Conservation (phyloP, 257 asterid species). For the Jaltomata sinuosa region DNA sequence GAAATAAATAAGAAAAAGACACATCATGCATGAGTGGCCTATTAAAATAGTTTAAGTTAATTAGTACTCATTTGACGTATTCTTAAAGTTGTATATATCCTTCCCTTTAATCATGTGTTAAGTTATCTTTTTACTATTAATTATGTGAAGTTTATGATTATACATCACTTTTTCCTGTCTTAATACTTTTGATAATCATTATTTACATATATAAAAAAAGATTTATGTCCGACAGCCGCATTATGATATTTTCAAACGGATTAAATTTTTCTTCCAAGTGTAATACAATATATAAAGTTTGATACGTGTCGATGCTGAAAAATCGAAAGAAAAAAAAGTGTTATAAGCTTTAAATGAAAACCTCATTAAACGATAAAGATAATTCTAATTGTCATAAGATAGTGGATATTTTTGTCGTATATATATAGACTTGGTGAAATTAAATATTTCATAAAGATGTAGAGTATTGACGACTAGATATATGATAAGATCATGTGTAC, state of each 20-base stretch:
- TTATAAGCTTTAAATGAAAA: no score
- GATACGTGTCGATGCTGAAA: no score
- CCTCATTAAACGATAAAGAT: no score
- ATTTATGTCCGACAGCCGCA: not conserved
- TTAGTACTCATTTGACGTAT: not conserved
- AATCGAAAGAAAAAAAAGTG: not conserved
- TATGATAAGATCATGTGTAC: not conserved
- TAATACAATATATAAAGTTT: no score
- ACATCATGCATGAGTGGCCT: not conserved
- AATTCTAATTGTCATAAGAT: not conserved
- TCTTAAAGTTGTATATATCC: not conserved
- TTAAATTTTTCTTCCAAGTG: not conserved
- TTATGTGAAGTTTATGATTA: not conserved
- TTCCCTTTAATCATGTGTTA: not conserved
- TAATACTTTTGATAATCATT: not conserved
- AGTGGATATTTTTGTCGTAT: not conserved
- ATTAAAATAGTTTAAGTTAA: not conserved
- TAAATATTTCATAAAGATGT: not conserved
- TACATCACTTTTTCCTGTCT: not conserved
- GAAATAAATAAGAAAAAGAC: not conserved
- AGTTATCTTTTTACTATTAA: not conserved
- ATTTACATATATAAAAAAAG: not conserved
- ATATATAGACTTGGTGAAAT: not conserved
- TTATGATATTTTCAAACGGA: not conserved
- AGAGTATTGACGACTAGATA: no score